Percentiles rank a stretch among this genome's conserved stretches.
Conservation (phyloP, 2,329 filamentous ascomycete genomes). For the Helicocarpus griseus region DNA sequence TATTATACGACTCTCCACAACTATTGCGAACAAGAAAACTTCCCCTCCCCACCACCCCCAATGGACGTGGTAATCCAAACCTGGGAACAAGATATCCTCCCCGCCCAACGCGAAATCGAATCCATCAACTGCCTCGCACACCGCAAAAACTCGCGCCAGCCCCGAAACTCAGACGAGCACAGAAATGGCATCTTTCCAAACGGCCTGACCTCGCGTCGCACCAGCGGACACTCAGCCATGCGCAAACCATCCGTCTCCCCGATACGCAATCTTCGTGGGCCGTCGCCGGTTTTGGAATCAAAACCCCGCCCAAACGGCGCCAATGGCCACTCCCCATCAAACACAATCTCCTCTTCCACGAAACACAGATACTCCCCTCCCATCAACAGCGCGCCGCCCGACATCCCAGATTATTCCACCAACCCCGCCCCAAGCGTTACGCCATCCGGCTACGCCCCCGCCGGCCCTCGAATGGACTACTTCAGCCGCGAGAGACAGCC, state of each 20-base stretch:
- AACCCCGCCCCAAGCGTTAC: conserved; percentile 20
- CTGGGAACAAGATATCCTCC: conserved; percentile 56
- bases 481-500: conserved; percentile 33
- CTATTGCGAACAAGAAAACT: conserved; percentile 59
- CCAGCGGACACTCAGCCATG: conserved; percentile 26
- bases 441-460: conserved; percentile 27
- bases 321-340: conserved; percentile 2
- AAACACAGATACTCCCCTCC: conserved; percentile 9
- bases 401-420: conserved; percentile 15
- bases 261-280: conserved; percentile 16
- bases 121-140: conserved; percentile 52
- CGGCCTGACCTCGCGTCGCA: conserved; percentile 26
- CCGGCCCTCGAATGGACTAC: conserved; percentile 37
- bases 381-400: conserved; percentile 20
- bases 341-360: conserved; percentile 4
- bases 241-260: conserved; percentile 23
- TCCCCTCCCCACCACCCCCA: conserved; percentile 62
- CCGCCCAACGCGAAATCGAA: conserved; percentile 58
- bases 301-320: conserved; percentile 19
- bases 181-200: conserved; percentile 34
- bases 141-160: conserved; percentile 52
- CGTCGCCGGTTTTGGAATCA: conserved; percentile 17
- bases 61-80: conserved; percentile 60
- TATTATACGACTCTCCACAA: conserved; percentile 69
- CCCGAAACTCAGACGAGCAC: conserved; percentile 41